Conservation (phyloP, 2,329 filamentous ascomycete genomes). For the Epichloe scottii region DNA sequence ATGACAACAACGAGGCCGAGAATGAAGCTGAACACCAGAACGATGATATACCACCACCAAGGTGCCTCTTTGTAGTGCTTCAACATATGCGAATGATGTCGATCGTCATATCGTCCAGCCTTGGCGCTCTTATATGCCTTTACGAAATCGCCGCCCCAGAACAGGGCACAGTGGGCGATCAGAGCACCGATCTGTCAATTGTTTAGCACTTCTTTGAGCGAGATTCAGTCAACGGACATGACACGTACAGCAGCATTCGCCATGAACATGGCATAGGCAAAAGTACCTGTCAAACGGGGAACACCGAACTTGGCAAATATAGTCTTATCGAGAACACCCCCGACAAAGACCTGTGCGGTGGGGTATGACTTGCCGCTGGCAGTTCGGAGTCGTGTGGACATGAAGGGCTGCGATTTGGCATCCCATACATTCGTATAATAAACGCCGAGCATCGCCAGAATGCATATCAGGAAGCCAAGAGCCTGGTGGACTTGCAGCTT, state of each 20-base stretch:
- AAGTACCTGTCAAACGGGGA: constrained; percentile 34
- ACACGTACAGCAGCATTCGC: constrained; percentile 40
- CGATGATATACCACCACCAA: constrained; percentile 23
- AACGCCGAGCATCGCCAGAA: constrained; percentile 21
- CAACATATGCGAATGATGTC: constrained; percentile 38
- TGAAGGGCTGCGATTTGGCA: constrained; percentile 19
- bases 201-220: too few relatives aligned
- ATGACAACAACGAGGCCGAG: constrained; percentile 22
- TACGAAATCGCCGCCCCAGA: constrained; percentile 42
- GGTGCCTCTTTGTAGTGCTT: constrained; percentile 37
- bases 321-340: constrained; percentile 27
- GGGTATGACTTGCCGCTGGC: constrained; percentile 29
- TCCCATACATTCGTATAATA: constrained; percentile 30
- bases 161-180: constrained; percentile 37
- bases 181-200: constrained; percentile 38
- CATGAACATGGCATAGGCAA: constrained; percentile 42
- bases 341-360: constrained; percentile 25
- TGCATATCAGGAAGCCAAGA: constrained; percentile 24
- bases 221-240: background rate
- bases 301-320: constrained; percentile 30
- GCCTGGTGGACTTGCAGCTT: constrained; percentile 24
- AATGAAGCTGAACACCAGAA: constrained; percentile 20
- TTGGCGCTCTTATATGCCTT: constrained; percentile 24
- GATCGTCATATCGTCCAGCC: constrained; percentile 30
- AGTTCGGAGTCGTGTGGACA: constrained; percentile 22